phyloP scores from a whole-genome alignment of 352 stramenopile species.

The Phytophthora tentaculata region DNA sequence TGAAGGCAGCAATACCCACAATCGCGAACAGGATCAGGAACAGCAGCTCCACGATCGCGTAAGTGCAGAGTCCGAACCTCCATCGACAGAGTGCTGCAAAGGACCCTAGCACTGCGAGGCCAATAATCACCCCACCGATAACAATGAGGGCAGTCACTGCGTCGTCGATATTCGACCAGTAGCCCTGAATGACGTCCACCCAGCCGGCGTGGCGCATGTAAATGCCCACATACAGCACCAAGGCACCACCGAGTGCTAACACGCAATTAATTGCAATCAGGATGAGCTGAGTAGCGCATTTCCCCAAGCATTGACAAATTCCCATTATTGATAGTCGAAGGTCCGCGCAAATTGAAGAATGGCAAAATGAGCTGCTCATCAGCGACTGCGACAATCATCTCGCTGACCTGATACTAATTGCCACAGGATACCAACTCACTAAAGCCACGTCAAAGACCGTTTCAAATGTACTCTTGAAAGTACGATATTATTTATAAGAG shows the following conservation, averaged over 20 bases:
- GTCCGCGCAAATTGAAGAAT: constrained; percentile 29
- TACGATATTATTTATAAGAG: constrained; percentile 11
- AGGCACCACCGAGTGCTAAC: constrained; percentile 54
- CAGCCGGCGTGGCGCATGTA: constrained; percentile 52
- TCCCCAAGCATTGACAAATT: constrained; percentile 22
- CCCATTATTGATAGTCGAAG: constrained; percentile 24
- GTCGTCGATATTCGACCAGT: constrained; percentile 53
- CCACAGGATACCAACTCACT: background rate
- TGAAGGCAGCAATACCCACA: constrained; percentile 54
- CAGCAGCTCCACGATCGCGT: constrained; percentile 59
- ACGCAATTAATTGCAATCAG: constrained; percentile 67
- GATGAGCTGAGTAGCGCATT: constrained; percentile 41
- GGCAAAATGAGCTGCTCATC: constrained; percentile 3
- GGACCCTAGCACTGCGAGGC: constrained; percentile 58
- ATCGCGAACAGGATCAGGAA: constrained; percentile 58
- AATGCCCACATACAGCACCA: constrained; percentile 60
- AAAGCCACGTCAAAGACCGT: background rate
- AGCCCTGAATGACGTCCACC: constrained; percentile 59
- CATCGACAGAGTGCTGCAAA: constrained; percentile 62
- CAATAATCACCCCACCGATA: constrained; percentile 61
- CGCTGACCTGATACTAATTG: constrained; percentile 8
- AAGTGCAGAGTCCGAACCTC: constrained; percentile 61
- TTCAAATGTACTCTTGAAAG: constrained; percentile 1
- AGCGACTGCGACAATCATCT: constrained; percentile 7
- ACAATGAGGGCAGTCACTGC: constrained; percentile 58